phyloP scores from a whole-genome alignment of 129 eudicot genomes.

The Ambrosia artemisiifolia region DNA sequence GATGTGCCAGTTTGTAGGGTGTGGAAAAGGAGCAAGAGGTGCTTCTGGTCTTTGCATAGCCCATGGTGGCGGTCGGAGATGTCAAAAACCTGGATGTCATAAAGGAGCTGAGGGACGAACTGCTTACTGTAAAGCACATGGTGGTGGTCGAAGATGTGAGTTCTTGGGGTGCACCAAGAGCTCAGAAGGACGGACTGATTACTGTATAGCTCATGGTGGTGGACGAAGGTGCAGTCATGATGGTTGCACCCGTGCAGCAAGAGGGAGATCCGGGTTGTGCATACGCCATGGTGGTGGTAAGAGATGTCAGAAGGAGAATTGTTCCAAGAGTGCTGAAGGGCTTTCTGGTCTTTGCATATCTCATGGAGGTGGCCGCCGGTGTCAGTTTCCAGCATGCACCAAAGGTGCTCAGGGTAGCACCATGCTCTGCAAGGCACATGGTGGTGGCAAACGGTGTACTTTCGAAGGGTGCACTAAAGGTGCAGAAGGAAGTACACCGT shows the following conservation, averaged over 20 bases:
- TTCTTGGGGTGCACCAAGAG: slow-evolving; percentile 87
- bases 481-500: slow-evolving; percentile 85
- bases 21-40: slow-evolving; percentile 88
- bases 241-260: slow-evolving; percentile 71
- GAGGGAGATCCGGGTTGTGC: slow-evolving; percentile 87
- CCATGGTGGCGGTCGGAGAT: slow-evolving; percentile 95
- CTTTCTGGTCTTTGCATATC: slow-evolving; percentile 88
- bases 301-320: slow-evolving; percentile 83
- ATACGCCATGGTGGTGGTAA: slow-evolving; percentile 95
- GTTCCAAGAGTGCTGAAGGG: slow-evolving; percentile 92
- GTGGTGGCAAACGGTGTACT: slow-evolving; percentile 92
- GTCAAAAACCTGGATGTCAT: slow-evolving; percentile 76
- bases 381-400: slow-evolving; percentile 63
- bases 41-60: slow-evolving; percentile 95
- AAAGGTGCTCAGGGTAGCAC: slow-evolving; percentile 97
- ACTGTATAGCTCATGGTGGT: slow-evolving; percentile 93
- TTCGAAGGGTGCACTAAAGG: slow-evolving; percentile 80
- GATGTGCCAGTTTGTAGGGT: slow-evolving; percentile 70
- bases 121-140: slow-evolving; percentile 94
- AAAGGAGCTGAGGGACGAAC: slow-evolving; percentile 98
- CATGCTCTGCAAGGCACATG: slow-evolving; percentile 90
- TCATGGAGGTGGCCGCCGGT: slow-evolving; percentile 93
- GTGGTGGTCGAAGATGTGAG: slow-evolving; percentile 91
- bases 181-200: slow-evolving; percentile 93
- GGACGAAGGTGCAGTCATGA: slow-evolving; percentile 86